Evolutionary conservation across 2,329 filamentous ascomycete genomes (phyloP).

Genomic region (Verticillium tricorpus): DNA sequence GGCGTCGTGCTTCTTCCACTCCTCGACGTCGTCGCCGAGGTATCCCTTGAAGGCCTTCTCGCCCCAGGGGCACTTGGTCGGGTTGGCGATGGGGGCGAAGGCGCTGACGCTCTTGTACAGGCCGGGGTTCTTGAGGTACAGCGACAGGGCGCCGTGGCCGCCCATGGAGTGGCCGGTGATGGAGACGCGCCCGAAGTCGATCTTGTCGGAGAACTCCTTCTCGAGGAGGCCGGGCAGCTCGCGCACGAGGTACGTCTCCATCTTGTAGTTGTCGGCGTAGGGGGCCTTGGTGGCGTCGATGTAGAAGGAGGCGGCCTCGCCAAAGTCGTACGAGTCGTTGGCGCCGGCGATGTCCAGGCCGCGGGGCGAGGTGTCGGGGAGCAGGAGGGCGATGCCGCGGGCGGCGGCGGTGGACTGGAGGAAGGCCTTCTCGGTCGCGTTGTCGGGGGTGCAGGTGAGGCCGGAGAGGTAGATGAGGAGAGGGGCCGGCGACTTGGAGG

Average conservation of each 20-base stretch:
- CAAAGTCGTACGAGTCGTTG: slow-evolving; percentile 88
- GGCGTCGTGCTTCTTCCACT: slow-evolving; percentile 87
- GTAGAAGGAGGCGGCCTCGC: slow-evolving; percentile 90
- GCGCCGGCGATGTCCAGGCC: slow-evolving; percentile 78
- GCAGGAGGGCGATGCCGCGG: slow-evolving; percentile 85
- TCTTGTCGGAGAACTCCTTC: slow-evolving; percentile 57
- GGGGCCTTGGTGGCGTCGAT: slow-evolving; percentile 75
- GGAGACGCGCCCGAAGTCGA: slow-evolving; percentile 68
- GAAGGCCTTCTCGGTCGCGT: slow-evolving; percentile 79
- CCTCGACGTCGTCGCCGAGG: slow-evolving; percentile 69
- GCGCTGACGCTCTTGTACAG: slow-evolving; percentile 86
- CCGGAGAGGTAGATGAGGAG: slow-evolving; percentile 92
- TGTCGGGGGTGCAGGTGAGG: slow-evolving; percentile 90
- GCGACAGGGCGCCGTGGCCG: slow-evolving; percentile 87
- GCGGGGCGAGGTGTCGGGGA: slow-evolving; percentile 90
- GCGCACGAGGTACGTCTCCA: slow-evolving; percentile 88
- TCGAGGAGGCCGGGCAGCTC: slow-evolving; percentile 83
- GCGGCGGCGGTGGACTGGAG: slow-evolving; percentile 78
- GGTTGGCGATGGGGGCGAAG: slow-evolving; percentile 88
- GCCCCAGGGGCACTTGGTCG: slow-evolving; percentile 82
- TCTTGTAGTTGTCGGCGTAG: slow-evolving; percentile 76
- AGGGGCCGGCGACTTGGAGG: slow-evolving; percentile 58
- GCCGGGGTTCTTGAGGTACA: slow-evolving; percentile 88
- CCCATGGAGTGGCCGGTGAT: slow-evolving; percentile 98
- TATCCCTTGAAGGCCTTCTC: slow-evolving; percentile 94